These are phyloP conservation scores for Fragilariopsis cylindrus DNA, from an alignment of 108 stramenopile genomes.

Conservation along the genomic window DNA sequence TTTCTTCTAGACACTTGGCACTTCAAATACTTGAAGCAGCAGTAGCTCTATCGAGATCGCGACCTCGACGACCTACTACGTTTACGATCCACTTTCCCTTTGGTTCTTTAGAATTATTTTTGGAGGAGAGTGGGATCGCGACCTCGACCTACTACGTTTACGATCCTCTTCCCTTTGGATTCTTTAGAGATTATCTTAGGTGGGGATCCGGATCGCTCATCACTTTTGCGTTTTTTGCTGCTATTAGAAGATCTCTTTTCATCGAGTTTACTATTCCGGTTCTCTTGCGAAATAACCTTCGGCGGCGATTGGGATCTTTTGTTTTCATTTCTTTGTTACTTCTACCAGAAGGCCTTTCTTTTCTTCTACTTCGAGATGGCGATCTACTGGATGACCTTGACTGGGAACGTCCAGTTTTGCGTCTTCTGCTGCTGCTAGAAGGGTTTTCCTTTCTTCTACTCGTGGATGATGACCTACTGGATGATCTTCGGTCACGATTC, in stretches of 20 bases:
- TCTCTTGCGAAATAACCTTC: background rate
- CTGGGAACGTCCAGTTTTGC: background rate
- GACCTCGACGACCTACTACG: no score
- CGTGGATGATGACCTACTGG: background rate
- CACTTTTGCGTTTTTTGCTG: no score
- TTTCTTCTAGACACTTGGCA: no score
- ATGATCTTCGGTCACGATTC: background rate
- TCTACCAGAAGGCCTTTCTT: background rate
- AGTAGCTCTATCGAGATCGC: no score
- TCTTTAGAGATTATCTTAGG: no score
- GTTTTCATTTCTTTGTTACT: background rate
- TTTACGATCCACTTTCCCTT: no score
- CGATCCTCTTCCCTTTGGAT: no score
- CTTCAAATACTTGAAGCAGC: no score
- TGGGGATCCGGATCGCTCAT: no score
- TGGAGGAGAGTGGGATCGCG: no score
- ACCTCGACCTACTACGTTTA: no score
- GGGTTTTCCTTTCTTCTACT: background rate
- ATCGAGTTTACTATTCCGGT: background rate
- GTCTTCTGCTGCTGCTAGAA: background rate
- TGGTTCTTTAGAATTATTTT: no score
- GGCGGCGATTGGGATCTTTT: background rate
- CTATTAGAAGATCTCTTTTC: background rate
- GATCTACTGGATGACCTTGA: slow-evolving; percentile 14
- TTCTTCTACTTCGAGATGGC: slow-evolving; percentile 1